Evolutionary conservation across 2,329 filamentous ascomycete species (phyloP).

Genomic region (Exophiala oligosperma): DNA sequence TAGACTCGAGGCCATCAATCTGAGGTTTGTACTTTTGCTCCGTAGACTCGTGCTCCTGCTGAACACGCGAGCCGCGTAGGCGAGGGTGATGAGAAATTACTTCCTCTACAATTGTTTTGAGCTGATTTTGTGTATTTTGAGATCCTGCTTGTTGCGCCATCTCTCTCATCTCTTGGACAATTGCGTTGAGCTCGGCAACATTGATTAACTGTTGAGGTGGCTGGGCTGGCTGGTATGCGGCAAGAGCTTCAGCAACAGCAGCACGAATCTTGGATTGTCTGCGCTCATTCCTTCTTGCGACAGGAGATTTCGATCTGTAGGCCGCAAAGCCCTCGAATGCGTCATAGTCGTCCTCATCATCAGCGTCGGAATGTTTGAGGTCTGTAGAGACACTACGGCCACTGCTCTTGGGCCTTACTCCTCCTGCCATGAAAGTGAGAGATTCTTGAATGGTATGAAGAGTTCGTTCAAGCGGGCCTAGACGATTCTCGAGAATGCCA

Average conservation of each 20-base stretch:
- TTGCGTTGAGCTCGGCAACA: constrained; percentile 40
- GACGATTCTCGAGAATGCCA: constrained; percentile 69
- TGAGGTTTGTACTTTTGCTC: constrained; percentile 54
- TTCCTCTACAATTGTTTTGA: constrained; percentile 65
- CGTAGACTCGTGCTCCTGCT: constrained; percentile 54
- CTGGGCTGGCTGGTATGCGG: constrained; percentile 39
- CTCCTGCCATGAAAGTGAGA: constrained; percentile 59
- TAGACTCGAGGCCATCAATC: constrained; percentile 68
- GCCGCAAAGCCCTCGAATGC: constrained; percentile 46
- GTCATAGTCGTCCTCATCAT: constrained; percentile 82
- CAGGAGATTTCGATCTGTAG: constrained; percentile 73
- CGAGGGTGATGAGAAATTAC: constrained; percentile 60
- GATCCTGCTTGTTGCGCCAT: constrained; percentile 26
- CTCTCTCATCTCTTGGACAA: constrained; percentile 36
- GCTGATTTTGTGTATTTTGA: constrained; percentile 45
- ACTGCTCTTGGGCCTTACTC: constrained; percentile 58
- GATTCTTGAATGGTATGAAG: constrained; percentile 73
- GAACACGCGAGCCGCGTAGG: constrained; percentile 46
- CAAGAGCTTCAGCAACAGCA: constrained; percentile 66
- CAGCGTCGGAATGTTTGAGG: constrained; percentile 77
- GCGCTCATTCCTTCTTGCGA: constrained; percentile 65
- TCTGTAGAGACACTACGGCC: constrained; percentile 71
- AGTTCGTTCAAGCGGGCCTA: constrained; percentile 79
- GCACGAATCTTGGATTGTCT: constrained; percentile 55
- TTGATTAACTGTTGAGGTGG: constrained; percentile 34